Percentiles rank a stretch among this genome's conserved stretches.
These are phyloP conservation scores for Alternaria arbusti DNA, from an alignment of 2,329 filamentous ascomycete genomes.

Conservation along the genomic window DNA sequence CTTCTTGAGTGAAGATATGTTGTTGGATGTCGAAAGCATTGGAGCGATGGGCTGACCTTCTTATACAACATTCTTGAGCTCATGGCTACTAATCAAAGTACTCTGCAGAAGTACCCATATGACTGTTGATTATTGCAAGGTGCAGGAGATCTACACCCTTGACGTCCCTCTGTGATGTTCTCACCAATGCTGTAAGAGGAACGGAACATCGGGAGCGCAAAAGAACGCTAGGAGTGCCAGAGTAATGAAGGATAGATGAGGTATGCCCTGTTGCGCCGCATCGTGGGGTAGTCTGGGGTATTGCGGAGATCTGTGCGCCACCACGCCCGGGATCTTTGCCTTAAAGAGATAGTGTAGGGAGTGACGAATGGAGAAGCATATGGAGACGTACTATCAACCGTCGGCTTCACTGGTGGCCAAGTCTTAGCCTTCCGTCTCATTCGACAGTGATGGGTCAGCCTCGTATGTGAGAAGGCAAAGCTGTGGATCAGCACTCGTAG, in stretches of 20 bases:
- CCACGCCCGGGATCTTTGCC: conserved; percentile 27
- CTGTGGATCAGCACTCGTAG: conserved; percentile 8
- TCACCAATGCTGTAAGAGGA: conserved; percentile 34
- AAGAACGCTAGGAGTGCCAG: conserved; percentile 24
- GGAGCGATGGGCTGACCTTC: conserved; percentile 10
- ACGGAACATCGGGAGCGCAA: conserved; percentile 42
- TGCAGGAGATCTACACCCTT: conserved; percentile 22
- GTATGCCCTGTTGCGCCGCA: conserved; percentile 20
- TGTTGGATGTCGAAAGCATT: conserved; percentile 34
- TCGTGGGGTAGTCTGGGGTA: conserved; percentile 45
- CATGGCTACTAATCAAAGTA: conserved; percentile 15
- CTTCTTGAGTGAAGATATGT: conserved; percentile 31
- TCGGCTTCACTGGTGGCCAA: conserved; percentile 20
- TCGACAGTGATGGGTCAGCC: conserved; percentile 8
- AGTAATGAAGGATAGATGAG: conserved; percentile 48
- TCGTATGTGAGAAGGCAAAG: conserved; percentile 17
- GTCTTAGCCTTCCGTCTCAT: conserved; percentile 9
- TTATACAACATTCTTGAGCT: conserved; percentile 35
- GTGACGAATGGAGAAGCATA: conserved; percentile 20
- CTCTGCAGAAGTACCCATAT: conserved; percentile 22
- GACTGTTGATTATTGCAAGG: conserved; percentile 25
- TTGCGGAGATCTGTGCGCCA: conserved; percentile 39
- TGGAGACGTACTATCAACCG: conserved; percentile 26
- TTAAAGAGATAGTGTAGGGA: conserved; percentile 31
- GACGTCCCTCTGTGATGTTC: conserved; percentile 11